Evolutionary conservation across 768 basidiomycete genomes (phyloP), one percentile per base, ranked within the genome.

Genomic region (Pleurotus pulmonarius): DNA sequence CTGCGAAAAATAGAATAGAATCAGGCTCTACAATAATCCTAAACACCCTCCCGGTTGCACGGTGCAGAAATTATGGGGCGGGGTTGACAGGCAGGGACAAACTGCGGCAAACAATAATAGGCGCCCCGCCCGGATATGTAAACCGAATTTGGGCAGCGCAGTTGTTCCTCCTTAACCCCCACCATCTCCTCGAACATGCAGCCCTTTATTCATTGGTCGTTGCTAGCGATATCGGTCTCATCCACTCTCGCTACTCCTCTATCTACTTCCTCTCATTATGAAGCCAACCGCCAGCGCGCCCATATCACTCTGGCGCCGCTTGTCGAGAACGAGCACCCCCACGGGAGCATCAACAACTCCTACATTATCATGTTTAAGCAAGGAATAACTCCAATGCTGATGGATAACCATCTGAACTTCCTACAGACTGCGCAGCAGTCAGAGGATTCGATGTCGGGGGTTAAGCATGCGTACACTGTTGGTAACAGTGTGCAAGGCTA

Each of bases 361-460:
- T 98, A 98, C 75, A 93, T 98, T 60, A 83, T 98, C 69, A 81
- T 94, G 68, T 78, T 98, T 60, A 93, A 92, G 80, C 79, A 85
- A 58, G 85, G 83, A 56, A 60, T 87, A 11, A 76, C 84, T 4
- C 64, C 77, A 7, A 69, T 76, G 15, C 73, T 86, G 40, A 76
- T 88, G 68, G 73, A 83, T 64, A 89, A 87, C 70, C 94, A 96
- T 69, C 72, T 94, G 71, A 87, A 87, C 69, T 86, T 90, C 72
- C 72, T 97, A 51, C 75, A 87, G 67, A 71, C 69, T n/a, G 85
- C 88, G 39, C 77, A 83, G 49, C 67, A 73, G 46, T 78, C 76
- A 15, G 73, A 75, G 55, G 73, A 72, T 51, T 56, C 58, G 11
- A 67, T 77, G 18, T 74, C 80, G 9, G 87, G 88, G 16, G 63